phyloP scores from a whole-genome alignment of 805 yeast genomes.

The Blastobotrys peoriensis region DNA sequence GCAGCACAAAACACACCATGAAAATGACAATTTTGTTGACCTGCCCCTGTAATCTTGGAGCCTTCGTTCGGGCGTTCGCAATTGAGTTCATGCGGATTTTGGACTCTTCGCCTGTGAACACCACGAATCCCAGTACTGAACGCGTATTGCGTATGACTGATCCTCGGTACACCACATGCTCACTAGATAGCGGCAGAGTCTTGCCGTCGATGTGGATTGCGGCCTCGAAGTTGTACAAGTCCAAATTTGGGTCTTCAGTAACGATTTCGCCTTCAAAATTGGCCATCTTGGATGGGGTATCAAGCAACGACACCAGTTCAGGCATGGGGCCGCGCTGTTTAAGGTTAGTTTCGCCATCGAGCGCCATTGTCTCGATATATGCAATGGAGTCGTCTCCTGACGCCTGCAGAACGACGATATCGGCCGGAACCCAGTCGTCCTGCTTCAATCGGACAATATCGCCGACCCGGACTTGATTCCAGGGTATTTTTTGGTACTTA shows the following conservation, averaged over 20 bases:
- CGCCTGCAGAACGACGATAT: slow-evolving; percentile 64
- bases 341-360: slow-evolving; percentile 94
- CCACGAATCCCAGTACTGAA: slow-evolving; percentile 66
- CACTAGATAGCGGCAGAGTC: slow-evolving; percentile 62
- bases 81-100: slow-evolving; percentile 94
- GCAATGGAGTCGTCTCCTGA: slow-evolving; percentile 54
- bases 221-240: slow-evolving; percentile 89
- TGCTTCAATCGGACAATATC: slow-evolving; percentile 65
- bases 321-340: slow-evolving; percentile 67
- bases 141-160: slow-evolving; percentile 81
- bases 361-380: slow-evolving; percentile 90
- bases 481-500: slow-evolving; percentile 35
- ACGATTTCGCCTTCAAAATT: slow-evolving; percentile 45
- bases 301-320: slow-evolving; percentile 49
- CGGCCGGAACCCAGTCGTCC: slow-evolving; percentile 95
- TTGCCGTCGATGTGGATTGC: slow-evolving; percentile 33
- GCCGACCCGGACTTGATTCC: slow-evolving; percentile 87
- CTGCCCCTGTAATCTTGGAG: slow-evolving; percentile 81
- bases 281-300: slow-evolving; percentile 42
- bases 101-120: slow-evolving; percentile 93
- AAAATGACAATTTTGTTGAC: slow-evolving; percentile 79
- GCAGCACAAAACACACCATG: slow-evolving; percentile 78
- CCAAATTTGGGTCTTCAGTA: slow-evolving; percentile 87
- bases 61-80: slow-evolving; percentile 81
- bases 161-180: slow-evolving; percentile 86